Base-by-base conservation (phyloP, 2,329 filamentous ascomycete species). In the Cladosporium sp. region DNA sequence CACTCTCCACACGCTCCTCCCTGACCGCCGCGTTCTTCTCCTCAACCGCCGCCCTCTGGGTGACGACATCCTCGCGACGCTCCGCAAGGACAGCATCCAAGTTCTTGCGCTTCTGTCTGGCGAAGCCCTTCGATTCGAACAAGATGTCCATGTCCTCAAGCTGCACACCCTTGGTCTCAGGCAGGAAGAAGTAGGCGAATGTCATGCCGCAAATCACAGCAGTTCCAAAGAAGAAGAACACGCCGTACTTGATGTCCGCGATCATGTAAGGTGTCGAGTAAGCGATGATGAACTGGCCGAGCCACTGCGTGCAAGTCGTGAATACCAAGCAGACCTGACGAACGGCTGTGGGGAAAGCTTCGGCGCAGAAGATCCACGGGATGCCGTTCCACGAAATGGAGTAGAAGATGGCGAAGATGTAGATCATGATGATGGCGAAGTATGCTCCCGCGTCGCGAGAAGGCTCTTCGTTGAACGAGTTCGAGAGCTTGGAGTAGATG, bases 81-180 rank as follows among this genome's bases (percentile, higher is more conserved):
- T 61, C 58, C 5, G 37, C 40, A 23, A 61, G 26, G 28, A 61
- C 40, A 12, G 44, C 58, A 50, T 61, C 58, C 28, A 61, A 35
- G 46, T 40, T 49, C 58, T 61, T 61, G 28, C 58, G 58, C 58
- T 61, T 61, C 40, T 61, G 58, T 29, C 58, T 61, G 26, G 58
- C 58, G 16, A 61, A 61, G 40, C 58, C 58, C 40, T 61, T 61
- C 2, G 58, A 26, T 5, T 29, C 26, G 23, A 61, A 61, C 58
- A 61, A n/a, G 29, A 61, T 61, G 16, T 61, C 58, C 58, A 61
- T 61, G 16, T 61, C 58, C 26, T 61, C 58, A 8, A 61, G n/a
- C 58, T 60, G 57, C 23, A 60, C 52, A 33, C 89, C 89, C 80
- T 91, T 91, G 11, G 89, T 91, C 77, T 91, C 89, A 0, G 89